Conservation (phyloP, 495 filamentous ascomycete species). For the Bombardia bombarda region DNA sequence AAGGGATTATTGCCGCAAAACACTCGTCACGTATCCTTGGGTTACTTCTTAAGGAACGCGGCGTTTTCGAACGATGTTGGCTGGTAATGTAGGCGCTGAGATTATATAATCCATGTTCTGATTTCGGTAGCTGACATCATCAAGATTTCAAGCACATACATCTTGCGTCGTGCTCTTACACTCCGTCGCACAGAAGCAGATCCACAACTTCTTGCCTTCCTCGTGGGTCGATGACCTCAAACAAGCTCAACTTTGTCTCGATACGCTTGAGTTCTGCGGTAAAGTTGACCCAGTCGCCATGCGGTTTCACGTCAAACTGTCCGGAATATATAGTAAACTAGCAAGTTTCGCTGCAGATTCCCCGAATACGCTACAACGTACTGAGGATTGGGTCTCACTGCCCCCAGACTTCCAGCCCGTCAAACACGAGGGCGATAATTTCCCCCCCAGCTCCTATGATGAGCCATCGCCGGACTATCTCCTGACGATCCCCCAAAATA, state of each 20-base stretch:
- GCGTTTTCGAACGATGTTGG: constrained; percentile 25
- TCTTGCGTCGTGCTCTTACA: constrained; percentile 23
- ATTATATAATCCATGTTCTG: neutral
- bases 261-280: constrained; percentile 18
- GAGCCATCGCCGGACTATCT: constrained; percentile 7
- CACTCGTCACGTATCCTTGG: constrained; percentile 19
- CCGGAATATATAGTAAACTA: constrained; percentile 13
- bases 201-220: constrained; percentile 14
- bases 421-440: neutral
- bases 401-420: constrained; percentile 9
- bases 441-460: too few relatives aligned
- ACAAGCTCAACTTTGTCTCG: constrained; percentile 15
- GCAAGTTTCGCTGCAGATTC: too few relatives aligned
- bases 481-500: constrained; percentile 6
- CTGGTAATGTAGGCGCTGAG: constrained; percentile 20
- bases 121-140: neutral
- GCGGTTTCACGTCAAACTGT: constrained; percentile 13
- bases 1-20: constrained; percentile 17
- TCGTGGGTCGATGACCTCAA: constrained; percentile 18
- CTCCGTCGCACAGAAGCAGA: constrained; percentile 18
- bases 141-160: constrained; percentile 25
- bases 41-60: constrained; percentile 15
- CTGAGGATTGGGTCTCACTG: constrained; percentile 14
- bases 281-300: constrained; percentile 15
- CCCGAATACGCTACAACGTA: neutral